Evolutionary conservation across 2,329 filamentous ascomycete genomes (phyloP).

Genomic region (Pseudofabraea citricarpa): DNA sequence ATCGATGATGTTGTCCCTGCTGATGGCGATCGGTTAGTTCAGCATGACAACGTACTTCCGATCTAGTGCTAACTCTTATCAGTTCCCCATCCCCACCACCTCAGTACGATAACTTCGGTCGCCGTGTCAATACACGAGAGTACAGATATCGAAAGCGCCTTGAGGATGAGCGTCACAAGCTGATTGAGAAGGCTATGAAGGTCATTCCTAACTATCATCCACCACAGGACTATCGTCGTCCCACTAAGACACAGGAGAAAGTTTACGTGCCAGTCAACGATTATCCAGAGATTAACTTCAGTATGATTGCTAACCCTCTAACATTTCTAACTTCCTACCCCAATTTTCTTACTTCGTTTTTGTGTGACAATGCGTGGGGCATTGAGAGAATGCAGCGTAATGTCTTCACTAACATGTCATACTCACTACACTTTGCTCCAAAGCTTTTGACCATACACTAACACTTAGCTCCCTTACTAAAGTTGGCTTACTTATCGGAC

Average conservation of each 20-base stretch:
- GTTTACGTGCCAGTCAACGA: constrained; percentile 99
- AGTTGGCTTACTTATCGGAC: constrained; percentile 99
- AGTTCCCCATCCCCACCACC: constrained; percentile 94
- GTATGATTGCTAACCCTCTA: constrained; percentile 99
- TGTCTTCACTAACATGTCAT: constrained; percentile 31
- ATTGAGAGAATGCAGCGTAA: constrained; percentile 24
- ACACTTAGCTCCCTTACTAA: constrained; percentile 85
- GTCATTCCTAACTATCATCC: constrained; percentile 99
- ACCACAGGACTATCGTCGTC: constrained; percentile 95
- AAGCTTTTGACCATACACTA: constrained; percentile 56
- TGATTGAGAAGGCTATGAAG: constrained; percentile 99
- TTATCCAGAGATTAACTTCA: constrained; percentile 99
- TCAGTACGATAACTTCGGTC: constrained; percentile 98
- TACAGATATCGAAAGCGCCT: constrained; percentile 97
- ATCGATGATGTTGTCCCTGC: constrained; percentile 98
- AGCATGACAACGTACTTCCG: too few relatives aligned
- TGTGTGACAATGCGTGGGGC: constrained; percentile 31
- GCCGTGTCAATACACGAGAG: constrained; percentile 98
- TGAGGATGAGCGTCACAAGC: constrained; percentile 97
- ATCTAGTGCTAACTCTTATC: constrained; percentile 15
- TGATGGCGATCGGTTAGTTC: constrained; percentile 83
- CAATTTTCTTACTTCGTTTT: constrained; percentile 39
- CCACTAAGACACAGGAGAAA: constrained; percentile 99
- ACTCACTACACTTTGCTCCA: constrained; percentile 28
- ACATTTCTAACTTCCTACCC: constrained; percentile 59